A percentile compares a stretch with the other conserved stretches of the same genome.
Conservation (phyloP, 2,329 filamentous ascomycete species). For the Aspergillus intermedius region DNA sequence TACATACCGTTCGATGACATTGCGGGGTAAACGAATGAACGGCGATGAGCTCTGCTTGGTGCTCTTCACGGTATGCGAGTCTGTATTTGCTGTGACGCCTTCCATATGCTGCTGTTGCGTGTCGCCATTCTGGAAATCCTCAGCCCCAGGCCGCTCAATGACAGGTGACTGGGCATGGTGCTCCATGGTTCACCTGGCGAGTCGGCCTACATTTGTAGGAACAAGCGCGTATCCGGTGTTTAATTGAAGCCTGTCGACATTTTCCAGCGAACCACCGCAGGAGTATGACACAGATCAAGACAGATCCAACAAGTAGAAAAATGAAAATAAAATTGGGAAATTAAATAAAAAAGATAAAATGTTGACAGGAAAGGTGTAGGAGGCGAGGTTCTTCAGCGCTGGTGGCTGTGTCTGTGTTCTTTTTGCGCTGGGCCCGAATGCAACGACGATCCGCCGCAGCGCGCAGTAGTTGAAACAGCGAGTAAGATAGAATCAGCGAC, state of each 20-base stretch:
- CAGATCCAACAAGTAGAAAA: not conserved
- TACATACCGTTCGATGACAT: slow-evolving; percentile 26
- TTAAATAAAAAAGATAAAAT: not conserved
- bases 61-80: slow-evolving; percentile 2
- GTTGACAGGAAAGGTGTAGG: not conserved
- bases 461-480: not conserved
- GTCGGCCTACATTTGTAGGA: slow-evolving; percentile 11
- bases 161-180: slow-evolving; percentile 15
- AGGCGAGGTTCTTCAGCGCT: not conserved
- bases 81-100: not conserved
- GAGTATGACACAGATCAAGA: too few relatives aligned
- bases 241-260: slow-evolving; percentile 12
- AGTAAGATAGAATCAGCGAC: not conserved
- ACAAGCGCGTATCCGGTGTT: slow-evolving; percentile 8
- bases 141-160: slow-evolving; percentile 10
- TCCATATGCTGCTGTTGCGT: not conserved
- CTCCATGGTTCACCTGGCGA: slow-evolving; percentile 15
- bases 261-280: not conserved
- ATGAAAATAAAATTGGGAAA: not conserved
- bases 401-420: not conserved
- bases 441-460: not conserved
- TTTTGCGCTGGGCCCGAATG: not conserved
- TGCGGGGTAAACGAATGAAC: slow-evolving; percentile 21
- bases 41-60: slow-evolving; percentile 6
- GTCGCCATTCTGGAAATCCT: slow-evolving; percentile 3